Evolutionary conservation across 805 yeast genomes (phyloP).

Genomic region (Lachancea waltii): DNA sequence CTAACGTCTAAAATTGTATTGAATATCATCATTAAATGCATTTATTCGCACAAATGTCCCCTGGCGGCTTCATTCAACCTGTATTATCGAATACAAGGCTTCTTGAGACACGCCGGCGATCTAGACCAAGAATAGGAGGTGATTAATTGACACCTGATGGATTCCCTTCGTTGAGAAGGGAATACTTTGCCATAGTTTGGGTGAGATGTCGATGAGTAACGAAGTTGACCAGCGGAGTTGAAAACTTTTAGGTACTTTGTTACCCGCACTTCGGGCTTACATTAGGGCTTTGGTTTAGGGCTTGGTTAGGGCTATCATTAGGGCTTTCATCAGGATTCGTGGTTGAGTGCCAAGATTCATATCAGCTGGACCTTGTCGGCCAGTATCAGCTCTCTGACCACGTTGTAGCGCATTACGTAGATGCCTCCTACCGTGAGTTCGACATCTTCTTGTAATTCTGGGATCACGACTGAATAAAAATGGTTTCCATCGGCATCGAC

Average conservation of each 20-base stretch:
- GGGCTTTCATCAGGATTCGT: not conserved
- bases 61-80: not conserved
- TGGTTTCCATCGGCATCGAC: constrained; percentile 33
- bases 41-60: not conserved
- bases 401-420: constrained; percentile 65
- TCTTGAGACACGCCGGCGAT: too few relatives aligned
- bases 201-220: too few relatives aligned
- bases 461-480: constrained; percentile 36
- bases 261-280: not conserved
- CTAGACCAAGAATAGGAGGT: too few relatives aligned
- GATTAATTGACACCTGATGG: too few relatives aligned
- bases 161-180: too few relatives aligned
- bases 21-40: constrained; percentile 17
- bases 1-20: constrained; percentile 34
- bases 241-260: not conserved
- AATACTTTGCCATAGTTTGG: too few relatives aligned
- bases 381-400: constrained; percentile 37
- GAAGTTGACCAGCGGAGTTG: too few relatives aligned
- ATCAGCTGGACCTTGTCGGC: constrained; percentile 40
- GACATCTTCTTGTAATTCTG: constrained; percentile 44
- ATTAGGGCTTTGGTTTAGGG: not conserved
- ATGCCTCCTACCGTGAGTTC: constrained; percentile 58
- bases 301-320: not conserved
- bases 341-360: constrained; percentile 15
- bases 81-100: not conserved